Evolutionary conservation across 352 stramenopile genomes (phyloP).

Genomic region (Pseudoperonospora humuli): DNA sequence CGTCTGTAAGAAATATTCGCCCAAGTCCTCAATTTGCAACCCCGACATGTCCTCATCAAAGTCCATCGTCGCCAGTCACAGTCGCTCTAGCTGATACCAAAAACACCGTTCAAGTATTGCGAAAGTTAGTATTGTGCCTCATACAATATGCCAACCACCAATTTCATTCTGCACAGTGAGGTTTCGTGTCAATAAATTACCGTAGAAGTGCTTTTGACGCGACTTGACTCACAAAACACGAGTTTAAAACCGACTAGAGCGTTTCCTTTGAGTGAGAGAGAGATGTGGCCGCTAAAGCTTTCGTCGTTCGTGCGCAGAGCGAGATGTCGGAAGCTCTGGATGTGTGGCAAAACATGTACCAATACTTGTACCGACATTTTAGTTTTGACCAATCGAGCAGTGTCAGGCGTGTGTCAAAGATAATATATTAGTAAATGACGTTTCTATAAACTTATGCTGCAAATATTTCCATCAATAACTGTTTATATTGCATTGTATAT

Average conservation of each 20-base stretch:
- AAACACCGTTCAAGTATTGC: not conserved
- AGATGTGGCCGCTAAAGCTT: no score
- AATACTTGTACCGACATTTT: slow-evolving; percentile 2
- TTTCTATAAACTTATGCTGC: not conserved
- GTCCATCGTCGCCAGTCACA: slow-evolving; percentile 27
- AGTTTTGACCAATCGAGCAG: slow-evolving; percentile 3
- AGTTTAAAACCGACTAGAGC: no score
- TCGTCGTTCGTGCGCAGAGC: slow-evolving; percentile 4
- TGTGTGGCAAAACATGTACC: slow-evolving; percentile 20
- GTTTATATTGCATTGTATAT: no score
- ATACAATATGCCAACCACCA: no score
- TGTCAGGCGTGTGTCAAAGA: slow-evolving; percentile 15
- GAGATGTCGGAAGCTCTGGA: slow-evolving; percentile 9
- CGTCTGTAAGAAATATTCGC: slow-evolving; percentile 58
- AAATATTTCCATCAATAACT: no score
- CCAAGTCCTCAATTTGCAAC: slow-evolving; percentile 68
- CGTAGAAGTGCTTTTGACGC: no score
- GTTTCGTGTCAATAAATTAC: no score
- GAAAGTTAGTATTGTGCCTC: not conserved
- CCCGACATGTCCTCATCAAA: slow-evolving; percentile 65
- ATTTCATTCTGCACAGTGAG: no score
- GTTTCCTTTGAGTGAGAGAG: no score
- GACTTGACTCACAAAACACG: no score
- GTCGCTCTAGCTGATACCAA: not conserved
- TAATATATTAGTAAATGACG: slow-evolving; percentile 13